Percentiles rank a stretch among this genome's conserved stretches.
Evolutionary conservation across 768 basidiomycete species (phyloP).

Genomic region (Rhizopogon vesiculosus): DNA sequence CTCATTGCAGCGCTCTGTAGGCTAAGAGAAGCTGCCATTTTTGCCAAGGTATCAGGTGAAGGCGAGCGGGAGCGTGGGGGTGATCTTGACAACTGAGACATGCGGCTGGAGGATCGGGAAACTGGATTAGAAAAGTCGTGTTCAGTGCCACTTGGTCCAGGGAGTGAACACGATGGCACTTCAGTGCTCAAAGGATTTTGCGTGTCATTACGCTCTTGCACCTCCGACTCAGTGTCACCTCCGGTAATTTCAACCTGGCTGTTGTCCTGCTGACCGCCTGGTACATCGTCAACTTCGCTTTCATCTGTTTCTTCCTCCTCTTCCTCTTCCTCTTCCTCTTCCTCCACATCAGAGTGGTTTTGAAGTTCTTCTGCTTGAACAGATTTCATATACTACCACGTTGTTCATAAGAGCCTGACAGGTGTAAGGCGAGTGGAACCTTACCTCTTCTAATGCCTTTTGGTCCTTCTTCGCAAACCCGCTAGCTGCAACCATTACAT

Average conservation of each 20-base stretch:
- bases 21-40: conserved; percentile 37
- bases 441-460: conserved; percentile 78
- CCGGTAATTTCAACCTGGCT: conserved; percentile 15
- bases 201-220: not conserved
- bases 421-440: conserved; percentile 22
- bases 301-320: conserved; percentile 35
- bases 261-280: conserved; percentile 13
- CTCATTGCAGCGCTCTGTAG: conserved; percentile 40
- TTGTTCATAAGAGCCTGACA: conserved; percentile 16
- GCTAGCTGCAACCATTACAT: conserved; percentile 91
- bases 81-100: conserved; percentile 47
- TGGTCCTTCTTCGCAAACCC: conserved; percentile 86
- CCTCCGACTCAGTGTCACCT: conserved; percentile 7
- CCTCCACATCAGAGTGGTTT: conserved; percentile 26
- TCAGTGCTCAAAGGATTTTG: conserved; percentile 2
- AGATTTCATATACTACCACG: conserved; percentile 61
- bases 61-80: conserved; percentile 46
- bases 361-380: conserved; percentile 33
- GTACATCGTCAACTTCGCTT: conserved; percentile 18
- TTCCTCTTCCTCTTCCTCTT: conserved; percentile 34
- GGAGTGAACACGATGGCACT: conserved; percentile 2
- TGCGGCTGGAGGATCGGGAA: conserved; percentile 23
- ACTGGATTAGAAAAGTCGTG: conserved; percentile 6
- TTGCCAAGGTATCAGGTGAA: conserved; percentile 38
- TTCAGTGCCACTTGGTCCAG: conserved; percentile 4